These are phyloP conservation scores for Vitis riparia DNA, from an alignment of 164 flowering plant species.

Conservation along the genomic window DNA sequence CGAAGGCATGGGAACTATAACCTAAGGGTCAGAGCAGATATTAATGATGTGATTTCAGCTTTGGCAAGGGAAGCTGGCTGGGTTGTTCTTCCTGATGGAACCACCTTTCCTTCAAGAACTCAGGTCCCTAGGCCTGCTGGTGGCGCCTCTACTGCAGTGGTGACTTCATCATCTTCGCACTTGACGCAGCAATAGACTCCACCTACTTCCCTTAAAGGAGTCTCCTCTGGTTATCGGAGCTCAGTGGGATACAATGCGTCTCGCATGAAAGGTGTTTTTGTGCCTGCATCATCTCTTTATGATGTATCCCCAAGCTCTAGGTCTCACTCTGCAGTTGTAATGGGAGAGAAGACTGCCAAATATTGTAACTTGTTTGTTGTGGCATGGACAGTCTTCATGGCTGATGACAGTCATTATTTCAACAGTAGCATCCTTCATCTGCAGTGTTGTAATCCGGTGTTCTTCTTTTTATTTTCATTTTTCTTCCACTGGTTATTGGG, in stretches of 20 bases:
- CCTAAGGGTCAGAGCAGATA: constrained; percentile 95
- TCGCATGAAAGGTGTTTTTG: constrained; percentile 53
- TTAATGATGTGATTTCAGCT: constrained; percentile 95
- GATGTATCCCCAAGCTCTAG: constrained; percentile 40
- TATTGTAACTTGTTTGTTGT: no score
- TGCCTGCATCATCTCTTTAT: constrained; percentile 48
- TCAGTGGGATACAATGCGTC: constrained; percentile 52
- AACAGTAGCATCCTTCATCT: no score
- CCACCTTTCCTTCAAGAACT: constrained; percentile 85
- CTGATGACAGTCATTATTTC: constrained; percentile 24
- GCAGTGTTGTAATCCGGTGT: no score
- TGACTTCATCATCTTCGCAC: constrained; percentile 41
- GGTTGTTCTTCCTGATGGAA: constrained; percentile 99
- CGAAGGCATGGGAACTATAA: constrained; percentile 95
- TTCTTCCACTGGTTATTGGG: no score
- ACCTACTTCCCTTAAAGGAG: constrained; percentile 52
- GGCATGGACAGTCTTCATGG: no score
- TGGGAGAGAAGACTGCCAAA: no score
- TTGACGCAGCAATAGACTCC: constrained; percentile 49
- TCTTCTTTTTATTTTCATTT: no score
- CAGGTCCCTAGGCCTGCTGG: constrained; percentile 58
- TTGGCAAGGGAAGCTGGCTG: constrained; percentile 98
- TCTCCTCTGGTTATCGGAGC: constrained; percentile 46
- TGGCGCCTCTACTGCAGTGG: constrained; percentile 34
- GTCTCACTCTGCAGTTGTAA: constrained; percentile 38